Percentiles rank a stretch among this genome's conserved stretches.
These are phyloP conservation scores for Aspergillus hortae DNA, from an alignment of 2,329 filamentous ascomycete species.

Conservation along the genomic window DNA sequence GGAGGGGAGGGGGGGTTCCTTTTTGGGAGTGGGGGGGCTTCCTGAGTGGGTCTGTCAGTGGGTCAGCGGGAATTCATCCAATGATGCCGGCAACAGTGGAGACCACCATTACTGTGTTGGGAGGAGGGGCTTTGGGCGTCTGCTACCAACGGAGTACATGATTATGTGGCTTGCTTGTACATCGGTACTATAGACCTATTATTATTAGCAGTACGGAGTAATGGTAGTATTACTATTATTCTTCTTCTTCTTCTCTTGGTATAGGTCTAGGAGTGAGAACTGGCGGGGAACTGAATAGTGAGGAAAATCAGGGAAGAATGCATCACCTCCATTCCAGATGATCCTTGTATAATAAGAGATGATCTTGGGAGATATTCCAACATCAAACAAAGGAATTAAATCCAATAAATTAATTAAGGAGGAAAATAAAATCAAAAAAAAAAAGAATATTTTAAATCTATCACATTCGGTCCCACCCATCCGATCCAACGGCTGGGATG, in stretches of 20 bases:
- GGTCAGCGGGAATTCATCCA: slow-evolving; percentile 19
- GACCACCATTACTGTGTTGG: slow-evolving; percentile 10
- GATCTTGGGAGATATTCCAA: no score
- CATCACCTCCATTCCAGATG: no score
- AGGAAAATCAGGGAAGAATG: no score
- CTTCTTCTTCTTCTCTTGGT: no score
- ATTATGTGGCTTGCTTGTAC: slow-evolving; percentile 9
- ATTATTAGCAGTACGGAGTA: no score
- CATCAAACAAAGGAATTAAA: neutral
- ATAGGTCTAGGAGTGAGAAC: no score
- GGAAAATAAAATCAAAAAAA: slow-evolving; percentile 4
- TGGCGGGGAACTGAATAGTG: no score
- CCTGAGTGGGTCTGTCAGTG: slow-evolving; percentile 8
- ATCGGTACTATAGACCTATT: no score
- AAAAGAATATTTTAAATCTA: slow-evolving; percentile 8
- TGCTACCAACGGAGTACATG: neutral
- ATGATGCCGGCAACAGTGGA: slow-evolving; percentile 5
- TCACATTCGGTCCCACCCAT: slow-evolving; percentile 13
- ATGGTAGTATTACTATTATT: no score
- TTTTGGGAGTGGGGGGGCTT: slow-evolving; percentile 5
- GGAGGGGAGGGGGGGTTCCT: slow-evolving; percentile 7
- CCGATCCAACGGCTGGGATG: slow-evolving; percentile 22
- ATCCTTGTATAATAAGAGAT: no score
- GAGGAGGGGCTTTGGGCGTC: slow-evolving; percentile 12
- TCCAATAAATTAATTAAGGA: neutral